These are phyloP conservation scores for Misopates orontium DNA, from an alignment of 257 asterid species.

Conservation along the genomic window DNA sequence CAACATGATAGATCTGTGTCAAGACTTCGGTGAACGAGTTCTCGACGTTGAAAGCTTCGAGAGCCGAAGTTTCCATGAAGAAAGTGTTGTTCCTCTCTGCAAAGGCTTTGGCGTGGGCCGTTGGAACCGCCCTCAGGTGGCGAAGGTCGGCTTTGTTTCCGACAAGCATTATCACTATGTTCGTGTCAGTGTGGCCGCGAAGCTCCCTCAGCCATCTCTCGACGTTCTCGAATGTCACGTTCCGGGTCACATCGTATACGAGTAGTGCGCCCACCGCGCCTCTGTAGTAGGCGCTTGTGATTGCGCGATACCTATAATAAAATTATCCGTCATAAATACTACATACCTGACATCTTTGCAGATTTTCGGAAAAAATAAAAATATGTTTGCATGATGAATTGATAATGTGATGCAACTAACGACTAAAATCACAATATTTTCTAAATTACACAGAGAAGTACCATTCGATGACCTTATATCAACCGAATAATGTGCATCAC, in stretches of 20 bases:
- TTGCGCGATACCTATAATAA: slow-evolving; percentile 58
- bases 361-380: not conserved
- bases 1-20: slow-evolving; percentile 43
- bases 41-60: slow-evolving; percentile 42
- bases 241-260: slow-evolving; percentile 47
- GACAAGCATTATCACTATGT: slow-evolving; percentile 43
- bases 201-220: slow-evolving; percentile 54
- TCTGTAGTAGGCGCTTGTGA: slow-evolving; percentile 52
- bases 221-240: slow-evolving; percentile 44
- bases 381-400: no score
- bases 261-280: slow-evolving; percentile 50
- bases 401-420: no score
- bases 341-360: no score
- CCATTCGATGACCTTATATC: no score
- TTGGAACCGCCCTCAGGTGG: slow-evolving; percentile 40
- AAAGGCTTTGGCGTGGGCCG: slow-evolving; percentile 29
- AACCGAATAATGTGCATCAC: no score
- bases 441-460: no score
- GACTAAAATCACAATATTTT: no score
- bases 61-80: slow-evolving; percentile 54
- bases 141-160: slow-evolving; percentile 53
- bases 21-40: slow-evolving; percentile 43
- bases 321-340: no score
- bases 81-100: slow-evolving; percentile 40
- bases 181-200: slow-evolving; percentile 48